phyloP scores from a whole-genome alignment of 805 yeast species.

The Saturnispora kantuleensis region DNA sequence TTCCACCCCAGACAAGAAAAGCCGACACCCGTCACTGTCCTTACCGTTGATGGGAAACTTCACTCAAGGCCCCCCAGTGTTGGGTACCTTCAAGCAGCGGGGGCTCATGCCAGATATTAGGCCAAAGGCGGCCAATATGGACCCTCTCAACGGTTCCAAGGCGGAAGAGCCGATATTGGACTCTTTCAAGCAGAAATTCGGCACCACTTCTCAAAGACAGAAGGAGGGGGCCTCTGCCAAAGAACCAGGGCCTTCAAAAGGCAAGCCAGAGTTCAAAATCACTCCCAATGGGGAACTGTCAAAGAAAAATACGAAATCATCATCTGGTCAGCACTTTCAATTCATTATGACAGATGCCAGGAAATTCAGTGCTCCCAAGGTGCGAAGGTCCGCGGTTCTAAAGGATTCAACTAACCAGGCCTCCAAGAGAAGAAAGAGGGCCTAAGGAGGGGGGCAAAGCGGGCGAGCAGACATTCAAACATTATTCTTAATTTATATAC shows the following conservation, averaged over 20 bases:
- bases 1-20: slow-evolving; percentile 3
- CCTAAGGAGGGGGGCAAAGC: not conserved
- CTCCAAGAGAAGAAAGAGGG: slow-evolving; percentile 6
- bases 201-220: not conserved
- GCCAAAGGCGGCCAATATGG: too few species aligned
- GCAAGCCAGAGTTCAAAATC: not conserved
- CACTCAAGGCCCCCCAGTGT: slow-evolving; percentile 2
- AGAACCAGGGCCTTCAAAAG: not conserved
- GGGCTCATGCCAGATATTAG: too few species aligned
- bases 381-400: slow-evolving; percentile 4
- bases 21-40: too few species aligned
- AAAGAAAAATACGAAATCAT: not conserved
- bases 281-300: not conserved
- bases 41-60: slow-evolving; percentile 4
- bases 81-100: slow-evolving; percentile 2
- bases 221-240: not conserved
- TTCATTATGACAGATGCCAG: slow-evolving; percentile 14
- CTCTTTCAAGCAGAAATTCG: too few species aligned
- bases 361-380: slow-evolving; percentile 8
- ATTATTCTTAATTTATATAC: too few species aligned
- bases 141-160: too few species aligned
- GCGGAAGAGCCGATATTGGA: too few species aligned
- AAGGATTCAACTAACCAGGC: slow-evolving; percentile 10
- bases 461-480: not conserved
- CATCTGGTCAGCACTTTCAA: slow-evolving; percentile 8